A percentile compares a stretch with the other conserved stretches of the same genome.
phyloP scores from a whole-genome alignment of 2,329 filamentous ascomycete genomes.

The Aspergillus novofumigatus region DNA sequence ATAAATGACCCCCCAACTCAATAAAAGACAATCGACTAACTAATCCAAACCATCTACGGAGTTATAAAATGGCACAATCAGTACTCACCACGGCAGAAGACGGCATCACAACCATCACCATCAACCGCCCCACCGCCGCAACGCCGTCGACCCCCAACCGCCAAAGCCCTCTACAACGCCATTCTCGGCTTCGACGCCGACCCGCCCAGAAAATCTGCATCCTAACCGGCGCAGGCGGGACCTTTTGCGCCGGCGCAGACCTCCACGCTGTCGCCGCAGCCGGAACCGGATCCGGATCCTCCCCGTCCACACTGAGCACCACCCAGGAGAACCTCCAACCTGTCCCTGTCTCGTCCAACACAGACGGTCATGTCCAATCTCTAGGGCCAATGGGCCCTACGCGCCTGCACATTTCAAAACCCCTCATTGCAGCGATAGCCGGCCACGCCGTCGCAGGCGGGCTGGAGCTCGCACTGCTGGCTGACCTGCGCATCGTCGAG shows the following conservation, averaged over 20 bases:
- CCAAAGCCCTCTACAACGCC: slow-evolving; percentile 44
- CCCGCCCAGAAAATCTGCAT: slow-evolving; percentile 50
- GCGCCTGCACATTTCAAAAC: slow-evolving; percentile 48
- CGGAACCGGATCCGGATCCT: not conserved
- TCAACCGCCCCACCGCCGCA: slow-evolving; percentile 50
- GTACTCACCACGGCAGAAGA: slow-evolving; percentile 12
- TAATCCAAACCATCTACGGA: not conserved
- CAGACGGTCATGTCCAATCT: not conserved
- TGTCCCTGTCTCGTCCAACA: not conserved
- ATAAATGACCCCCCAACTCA: not conserved
- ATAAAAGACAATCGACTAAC: too few relatives aligned
- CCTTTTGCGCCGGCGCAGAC: slow-evolving; percentile 54
- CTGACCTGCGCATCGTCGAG: slow-evolving; percentile 52
- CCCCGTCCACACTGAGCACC: not conserved
- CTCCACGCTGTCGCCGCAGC: slow-evolving; percentile 44
- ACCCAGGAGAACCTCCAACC: not conserved
- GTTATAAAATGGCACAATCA: not conserved
- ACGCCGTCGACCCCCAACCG: slow-evolving; percentile 52
- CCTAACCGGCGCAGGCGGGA: slow-evolving; percentile 44
- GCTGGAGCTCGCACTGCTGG: slow-evolving; percentile 51
- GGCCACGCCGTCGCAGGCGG: slow-evolving; percentile 54
- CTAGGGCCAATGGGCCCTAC: slow-evolving; percentile 40
- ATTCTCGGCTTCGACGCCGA: slow-evolving; percentile 51
- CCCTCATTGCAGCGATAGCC: slow-evolving; percentile 49
- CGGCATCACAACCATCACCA: slow-evolving; percentile 54